These are phyloP conservation scores for Samsoniella hepiali DNA, from an alignment of 2,329 filamentous ascomycete genomes.

Conservation along the genomic window DNA sequence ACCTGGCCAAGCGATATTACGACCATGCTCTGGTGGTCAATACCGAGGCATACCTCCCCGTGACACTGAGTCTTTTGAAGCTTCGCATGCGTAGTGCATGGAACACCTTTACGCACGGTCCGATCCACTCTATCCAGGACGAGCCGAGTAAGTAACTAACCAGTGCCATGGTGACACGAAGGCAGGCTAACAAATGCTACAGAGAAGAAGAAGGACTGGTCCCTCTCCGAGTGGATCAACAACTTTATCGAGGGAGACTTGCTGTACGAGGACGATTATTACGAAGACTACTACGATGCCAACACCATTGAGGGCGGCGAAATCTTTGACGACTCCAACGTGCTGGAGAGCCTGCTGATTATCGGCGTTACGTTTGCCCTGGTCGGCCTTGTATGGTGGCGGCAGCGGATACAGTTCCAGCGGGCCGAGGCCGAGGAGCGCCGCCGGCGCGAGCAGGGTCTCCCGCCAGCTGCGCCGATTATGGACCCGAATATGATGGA, in stretches of 20 bases:
- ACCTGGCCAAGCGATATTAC: slow-evolving; percentile 94
- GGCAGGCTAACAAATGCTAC: slow-evolving; percentile 3
- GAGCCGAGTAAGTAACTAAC: slow-evolving; percentile 64
- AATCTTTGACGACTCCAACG: slow-evolving; percentile 68
- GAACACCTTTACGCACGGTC: slow-evolving; percentile 90
- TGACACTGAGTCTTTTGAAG: slow-evolving; percentile 83
- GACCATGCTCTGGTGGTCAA: slow-evolving; percentile 90
- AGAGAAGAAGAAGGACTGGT: slow-evolving; percentile 71
- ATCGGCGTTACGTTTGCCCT: slow-evolving; percentile 72
- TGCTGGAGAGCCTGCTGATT: slow-evolving; percentile 83
- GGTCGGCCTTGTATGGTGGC: slow-evolving; percentile 76
- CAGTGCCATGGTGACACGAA: slow-evolving; percentile 28
- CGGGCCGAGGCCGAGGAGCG: slow-evolving; percentile 38
- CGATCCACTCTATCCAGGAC: slow-evolving; percentile 86
- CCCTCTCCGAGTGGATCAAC: slow-evolving; percentile 79
- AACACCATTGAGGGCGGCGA: slow-evolving; percentile 54
- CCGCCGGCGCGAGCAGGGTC: slow-evolving; percentile 32
- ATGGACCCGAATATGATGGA: slow-evolving; percentile 25
- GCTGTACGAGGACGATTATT: slow-evolving; percentile 58
- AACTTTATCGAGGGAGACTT: slow-evolving; percentile 75
- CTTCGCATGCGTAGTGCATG: slow-evolving; percentile 82
- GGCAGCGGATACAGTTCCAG: slow-evolving; percentile 65
- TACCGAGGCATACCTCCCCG: slow-evolving; percentile 87
- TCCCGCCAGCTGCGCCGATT: slow-evolving; percentile 27
- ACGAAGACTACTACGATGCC: slow-evolving; percentile 55